These are phyloP conservation scores for Lachancea dasiensis DNA, from an alignment of 805 yeast species.

Conservation along the genomic window DNA sequence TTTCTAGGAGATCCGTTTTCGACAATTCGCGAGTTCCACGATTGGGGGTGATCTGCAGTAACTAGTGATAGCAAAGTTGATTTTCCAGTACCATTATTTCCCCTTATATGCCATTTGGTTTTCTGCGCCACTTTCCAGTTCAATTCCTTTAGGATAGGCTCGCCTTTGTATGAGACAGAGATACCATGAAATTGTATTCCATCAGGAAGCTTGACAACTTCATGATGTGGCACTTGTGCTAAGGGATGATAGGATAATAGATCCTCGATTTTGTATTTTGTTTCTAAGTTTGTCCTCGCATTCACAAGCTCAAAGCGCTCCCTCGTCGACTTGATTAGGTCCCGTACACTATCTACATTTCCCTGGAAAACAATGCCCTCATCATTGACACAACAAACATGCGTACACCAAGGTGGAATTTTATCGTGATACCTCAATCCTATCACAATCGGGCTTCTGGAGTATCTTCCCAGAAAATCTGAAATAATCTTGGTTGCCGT, in stretches of 20 bases:
- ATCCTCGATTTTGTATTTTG: slow-evolving; percentile 15
- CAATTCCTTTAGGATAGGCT: slow-evolving; percentile 52
- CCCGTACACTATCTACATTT: slow-evolving; percentile 23
- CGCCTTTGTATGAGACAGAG: slow-evolving; percentile 59
- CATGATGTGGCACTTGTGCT: slow-evolving; percentile 13
- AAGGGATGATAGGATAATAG: slow-evolving; percentile 23
- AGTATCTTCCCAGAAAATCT: slow-evolving; percentile 20
- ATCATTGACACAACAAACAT: slow-evolving; percentile 55
- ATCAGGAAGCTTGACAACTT: slow-evolving; percentile 13
- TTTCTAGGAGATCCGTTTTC: slow-evolving; percentile 56
- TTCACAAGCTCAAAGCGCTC: slow-evolving; percentile 7
- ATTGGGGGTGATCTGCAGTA: slow-evolving; percentile 95
- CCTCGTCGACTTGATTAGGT: slow-evolving; percentile 20
- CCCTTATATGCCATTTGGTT: slow-evolving; percentile 83
- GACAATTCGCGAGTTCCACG: slow-evolving; percentile 75
- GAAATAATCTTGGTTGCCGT: slow-evolving; percentile 57
- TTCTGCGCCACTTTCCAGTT: slow-evolving; percentile 64
- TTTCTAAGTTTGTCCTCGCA: slow-evolving; percentile 1
- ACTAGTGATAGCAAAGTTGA: slow-evolving; percentile 78
- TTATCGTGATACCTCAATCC: slow-evolving; percentile 75
- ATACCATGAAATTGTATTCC: slow-evolving; percentile 55
- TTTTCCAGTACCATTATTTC: slow-evolving; percentile 90
- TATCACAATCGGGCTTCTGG: slow-evolving; percentile 46
- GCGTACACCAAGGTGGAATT: slow-evolving; percentile 75
- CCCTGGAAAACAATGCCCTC: slow-evolving; percentile 52